These are phyloP conservation scores for Camellia lanceoleosa DNA, from an alignment of 148 eudicot species.

Conservation along the genomic window DNA sequence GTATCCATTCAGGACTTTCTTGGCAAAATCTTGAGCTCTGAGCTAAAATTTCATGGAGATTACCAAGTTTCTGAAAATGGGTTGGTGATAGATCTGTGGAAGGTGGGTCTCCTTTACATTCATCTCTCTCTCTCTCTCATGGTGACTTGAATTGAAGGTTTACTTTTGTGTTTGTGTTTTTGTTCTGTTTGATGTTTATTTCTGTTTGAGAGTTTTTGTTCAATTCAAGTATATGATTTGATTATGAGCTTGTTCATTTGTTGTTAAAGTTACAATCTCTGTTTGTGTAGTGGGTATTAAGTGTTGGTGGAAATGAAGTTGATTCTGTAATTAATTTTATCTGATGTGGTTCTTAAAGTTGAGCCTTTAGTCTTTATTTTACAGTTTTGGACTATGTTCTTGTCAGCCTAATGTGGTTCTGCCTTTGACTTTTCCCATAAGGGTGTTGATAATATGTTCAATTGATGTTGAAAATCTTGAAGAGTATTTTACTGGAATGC, in stretches of 20 bases:
- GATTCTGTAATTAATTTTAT: neutral
- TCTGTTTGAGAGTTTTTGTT: neutral
- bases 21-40: neutral
- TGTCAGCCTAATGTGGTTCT: conserved; percentile 7
- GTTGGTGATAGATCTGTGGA: conserved; percentile 9
- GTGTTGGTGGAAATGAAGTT: neutral
- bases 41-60: neutral
- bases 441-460: neutral
- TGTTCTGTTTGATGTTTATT: neutral
- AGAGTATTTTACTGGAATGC: neutral
- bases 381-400: neutral
- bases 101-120: conserved; percentile 3
- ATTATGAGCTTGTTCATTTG: neutral
- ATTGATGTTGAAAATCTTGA: neutral
- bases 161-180: neutral
- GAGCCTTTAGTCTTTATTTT: neutral
- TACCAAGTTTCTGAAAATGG: conserved; percentile 6
- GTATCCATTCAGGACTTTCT: neutral
- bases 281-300: neutral
- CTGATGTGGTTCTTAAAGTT: neutral
- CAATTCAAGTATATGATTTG: neutral
- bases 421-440: neutral
- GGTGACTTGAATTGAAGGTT: neutral
- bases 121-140: neutral
- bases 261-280: neutral